Conservation (phyloP, 2,329 filamentous ascomycete genomes). For the Nemania sp. region DNA sequence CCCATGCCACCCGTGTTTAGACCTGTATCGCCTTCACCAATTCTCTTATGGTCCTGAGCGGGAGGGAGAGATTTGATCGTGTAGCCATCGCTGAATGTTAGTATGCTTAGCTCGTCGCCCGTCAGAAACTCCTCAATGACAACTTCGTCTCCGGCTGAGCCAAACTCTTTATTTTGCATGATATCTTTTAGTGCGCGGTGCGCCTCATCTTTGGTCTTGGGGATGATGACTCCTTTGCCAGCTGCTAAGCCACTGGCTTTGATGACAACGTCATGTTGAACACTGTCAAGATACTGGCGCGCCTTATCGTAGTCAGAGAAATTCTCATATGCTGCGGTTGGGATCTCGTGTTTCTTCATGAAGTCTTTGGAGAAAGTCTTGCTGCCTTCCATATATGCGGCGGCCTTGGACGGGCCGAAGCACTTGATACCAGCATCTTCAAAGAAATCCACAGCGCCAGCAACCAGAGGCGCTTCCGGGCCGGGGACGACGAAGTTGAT, state of each 20-base stretch:
- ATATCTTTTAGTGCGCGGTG: conserved; percentile 81
- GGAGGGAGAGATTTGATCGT: conserved; percentile 82
- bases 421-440: conserved; percentile 70
- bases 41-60: conserved; percentile 95
- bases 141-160: conserved; percentile 82
- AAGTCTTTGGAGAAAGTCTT: conserved; percentile 99
- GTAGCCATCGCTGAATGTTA: conserved; percentile 89
- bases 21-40: conserved; percentile 85
- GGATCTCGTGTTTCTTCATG: conserved; percentile 88
- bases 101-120: conserved; percentile 88
- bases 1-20: conserved; percentile 98
- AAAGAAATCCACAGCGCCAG: conserved; percentile 86
- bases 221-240: conserved; percentile 94
- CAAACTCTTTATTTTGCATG: conserved; percentile 88
- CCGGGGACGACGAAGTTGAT: conserved; percentile 87
- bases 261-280: conserved; percentile 80
- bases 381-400: conserved; percentile 90
- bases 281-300: conserved; percentile 70
- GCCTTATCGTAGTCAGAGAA: conserved; percentile 78
- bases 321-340: conserved; percentile 88
- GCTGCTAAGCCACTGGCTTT: conserved; percentile 91
- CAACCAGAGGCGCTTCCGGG: conserved; percentile 91
- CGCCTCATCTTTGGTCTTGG: conserved; percentile 79
- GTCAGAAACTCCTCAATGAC: conserved; percentile 94
- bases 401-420: conserved; percentile 84